A percentile compares a stretch with the other conserved stretches of the same genome.
Conservation (phyloP, 371 early-diverging fungal genomes). For the Mortierella sp. region DNA sequence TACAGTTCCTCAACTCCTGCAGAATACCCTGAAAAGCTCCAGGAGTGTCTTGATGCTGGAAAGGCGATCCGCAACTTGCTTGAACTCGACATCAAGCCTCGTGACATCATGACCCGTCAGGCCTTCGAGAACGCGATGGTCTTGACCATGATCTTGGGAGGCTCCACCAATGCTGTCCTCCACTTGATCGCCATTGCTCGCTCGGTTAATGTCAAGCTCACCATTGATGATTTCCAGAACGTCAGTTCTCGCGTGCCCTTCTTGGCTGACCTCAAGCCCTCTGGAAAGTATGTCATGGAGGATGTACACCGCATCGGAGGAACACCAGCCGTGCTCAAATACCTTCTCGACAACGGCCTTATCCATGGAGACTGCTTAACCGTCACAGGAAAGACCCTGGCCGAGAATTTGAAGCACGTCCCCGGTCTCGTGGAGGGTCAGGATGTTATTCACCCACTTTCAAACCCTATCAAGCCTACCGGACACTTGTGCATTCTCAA, state of each 20-base stretch:
- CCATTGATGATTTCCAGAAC: constrained; percentile 92
- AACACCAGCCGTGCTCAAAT: constrained; percentile 90
- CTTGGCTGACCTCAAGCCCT: constrained; percentile 97
- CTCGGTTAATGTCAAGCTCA: constrained; percentile 81
- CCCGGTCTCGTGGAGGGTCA: constrained; percentile 82
- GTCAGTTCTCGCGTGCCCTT: constrained; percentile 91
- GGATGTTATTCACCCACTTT: constrained; percentile 87
- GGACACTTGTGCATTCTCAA: constrained; percentile 94
- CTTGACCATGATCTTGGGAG: constrained; percentile 92
- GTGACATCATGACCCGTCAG: constrained; percentile 93
- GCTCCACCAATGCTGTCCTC: constrained; percentile 97
- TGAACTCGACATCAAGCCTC: constrained; percentile 90
- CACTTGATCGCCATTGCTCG: constrained; percentile 96
- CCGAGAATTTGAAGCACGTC: constrained; percentile 83
- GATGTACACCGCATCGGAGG: constrained; percentile 92
- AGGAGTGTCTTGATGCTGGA: constrained; percentile 90
- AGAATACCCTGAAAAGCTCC: constrained; percentile 81
- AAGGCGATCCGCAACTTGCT: constrained; percentile 85
- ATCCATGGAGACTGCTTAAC: constrained; percentile 91
- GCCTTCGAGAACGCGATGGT: constrained; percentile 96
- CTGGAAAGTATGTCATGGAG: constrained; percentile 96
- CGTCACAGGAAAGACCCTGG: constrained; percentile 94
- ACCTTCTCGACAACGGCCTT: constrained; percentile 80
- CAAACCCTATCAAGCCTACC: constrained; percentile 89
- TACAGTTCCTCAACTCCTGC: constrained; percentile 95